A percentile compares a stretch with the other conserved stretches of the same genome.
Evolutionary conservation across 331 rosid genomes (phyloP).

Genomic region (Telfairia occidentalis): DNA sequence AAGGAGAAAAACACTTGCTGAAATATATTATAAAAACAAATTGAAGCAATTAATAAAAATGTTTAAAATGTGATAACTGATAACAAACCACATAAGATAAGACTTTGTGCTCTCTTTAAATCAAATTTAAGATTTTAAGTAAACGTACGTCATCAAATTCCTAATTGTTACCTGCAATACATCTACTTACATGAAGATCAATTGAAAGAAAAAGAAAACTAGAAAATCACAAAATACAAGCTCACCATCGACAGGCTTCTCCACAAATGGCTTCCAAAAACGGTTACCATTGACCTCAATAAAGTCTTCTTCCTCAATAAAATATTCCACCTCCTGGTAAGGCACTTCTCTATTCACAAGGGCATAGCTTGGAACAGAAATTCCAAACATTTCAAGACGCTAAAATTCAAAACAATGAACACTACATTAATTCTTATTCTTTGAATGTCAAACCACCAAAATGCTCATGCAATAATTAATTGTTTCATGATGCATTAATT

Average conservation of each 20-base stretch:
- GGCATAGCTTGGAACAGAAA: slow-evolving; percentile 90
- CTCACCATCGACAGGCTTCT: slow-evolving; percentile 96
- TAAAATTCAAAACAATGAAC: slow-evolving; percentile 29
- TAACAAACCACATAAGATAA: neutral
- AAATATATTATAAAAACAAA: neutral
- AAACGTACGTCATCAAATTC: neutral
- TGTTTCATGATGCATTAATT: too few species aligned
- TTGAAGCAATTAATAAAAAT: neutral
- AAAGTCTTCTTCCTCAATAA: slow-evolving; percentile 91
- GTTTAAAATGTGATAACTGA: neutral
- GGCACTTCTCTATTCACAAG: slow-evolving; percentile 82
- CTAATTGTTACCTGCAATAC: neutral
- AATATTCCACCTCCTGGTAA: slow-evolving; percentile 64
- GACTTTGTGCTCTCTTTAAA: neutral
- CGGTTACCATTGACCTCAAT: slow-evolving; percentile 84
- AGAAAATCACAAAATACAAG: slow-evolving; percentile 16
- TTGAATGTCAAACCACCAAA: slow-evolving; percentile 3
- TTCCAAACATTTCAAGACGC: slow-evolving; percentile 72
- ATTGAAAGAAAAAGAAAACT: slow-evolving; percentile 5
- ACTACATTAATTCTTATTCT: slow-evolving; percentile 11
- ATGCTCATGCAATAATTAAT: neutral
- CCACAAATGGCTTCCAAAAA: slow-evolving; percentile 96
- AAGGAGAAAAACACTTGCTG: neutral
- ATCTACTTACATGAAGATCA: neutral
- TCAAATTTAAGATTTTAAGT: neutral